phyloP scores from a whole-genome alignment of 2,329 filamentous ascomycete species.

The Fusarium nygamai region DNA sequence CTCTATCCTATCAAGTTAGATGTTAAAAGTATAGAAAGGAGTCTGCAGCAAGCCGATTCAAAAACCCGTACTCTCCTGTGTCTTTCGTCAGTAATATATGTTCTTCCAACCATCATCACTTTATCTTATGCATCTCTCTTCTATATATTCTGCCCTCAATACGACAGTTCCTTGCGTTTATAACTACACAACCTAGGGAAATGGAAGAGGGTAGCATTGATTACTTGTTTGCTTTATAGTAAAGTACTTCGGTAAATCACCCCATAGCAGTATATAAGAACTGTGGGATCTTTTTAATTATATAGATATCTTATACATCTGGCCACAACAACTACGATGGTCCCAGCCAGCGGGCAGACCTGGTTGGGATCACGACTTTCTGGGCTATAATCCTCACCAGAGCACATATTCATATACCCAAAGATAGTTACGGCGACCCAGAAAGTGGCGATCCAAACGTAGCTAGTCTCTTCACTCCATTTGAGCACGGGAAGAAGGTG shows the following conservation, averaged over 20 bases:
- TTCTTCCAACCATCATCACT: too few relatives aligned
- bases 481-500: neutral
- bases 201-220: too few relatives aligned
- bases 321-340: neutral
- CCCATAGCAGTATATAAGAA: neutral
- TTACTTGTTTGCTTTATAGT: too few relatives aligned
- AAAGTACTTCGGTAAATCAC: neutral
- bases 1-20: neutral
- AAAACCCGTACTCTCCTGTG: neutral
- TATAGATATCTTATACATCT: neutral
- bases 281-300: neutral
- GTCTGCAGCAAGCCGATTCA: neutral
- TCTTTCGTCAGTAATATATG: neutral
- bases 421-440: neutral
- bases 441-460: too few relatives aligned
- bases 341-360: neutral
- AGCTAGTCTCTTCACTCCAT: neutral
- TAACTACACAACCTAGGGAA: too few relatives aligned
- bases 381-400: neutral
- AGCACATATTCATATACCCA: neutral
- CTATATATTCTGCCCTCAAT: neutral
- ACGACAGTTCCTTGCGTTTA: neutral
- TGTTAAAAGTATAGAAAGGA: neutral
- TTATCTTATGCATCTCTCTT: neutral
- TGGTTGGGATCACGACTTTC: neutral